These are phyloP conservation scores for Brassica juncea DNA, from an alignment of 345 rosid genomes.

Conservation along the genomic window DNA sequence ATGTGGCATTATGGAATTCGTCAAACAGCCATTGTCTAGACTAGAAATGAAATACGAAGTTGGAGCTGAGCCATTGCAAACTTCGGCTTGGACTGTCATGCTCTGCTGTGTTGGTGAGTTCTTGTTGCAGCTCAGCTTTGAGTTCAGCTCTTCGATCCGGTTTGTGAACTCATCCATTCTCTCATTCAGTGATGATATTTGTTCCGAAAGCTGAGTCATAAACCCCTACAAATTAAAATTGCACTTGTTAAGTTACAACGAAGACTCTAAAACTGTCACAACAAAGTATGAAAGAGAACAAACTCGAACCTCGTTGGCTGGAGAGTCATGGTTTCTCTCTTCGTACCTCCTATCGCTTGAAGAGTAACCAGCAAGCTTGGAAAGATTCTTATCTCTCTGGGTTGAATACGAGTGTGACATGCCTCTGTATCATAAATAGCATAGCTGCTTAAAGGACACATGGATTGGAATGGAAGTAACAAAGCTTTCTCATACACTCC, in stretches of 20 bases:
- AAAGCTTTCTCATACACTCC: too few species aligned
- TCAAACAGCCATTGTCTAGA: conserved; percentile 74
- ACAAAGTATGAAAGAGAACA: not conserved
- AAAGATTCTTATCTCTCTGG: conserved; percentile 65
- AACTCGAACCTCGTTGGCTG: conserved; percentile 57
- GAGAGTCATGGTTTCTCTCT: conserved; percentile 54
- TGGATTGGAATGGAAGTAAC: not conserved
- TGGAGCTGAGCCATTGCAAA: conserved; percentile 78
- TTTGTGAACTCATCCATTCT: conserved; percentile 91
- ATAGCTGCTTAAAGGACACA: too few species aligned
- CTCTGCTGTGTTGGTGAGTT: conserved; percentile 68
- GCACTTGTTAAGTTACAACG: conserved; percentile 2
- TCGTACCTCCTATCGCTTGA: conserved; percentile 48
- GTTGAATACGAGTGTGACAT: conserved; percentile 91
- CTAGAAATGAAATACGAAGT: conserved; percentile 79
- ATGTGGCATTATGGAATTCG: conserved; percentile 68
- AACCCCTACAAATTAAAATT: conserved; percentile 50
- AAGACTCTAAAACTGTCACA: too few species aligned
- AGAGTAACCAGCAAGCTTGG: conserved; percentile 51
- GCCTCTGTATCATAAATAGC: conserved; percentile 47
- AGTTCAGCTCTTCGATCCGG: conserved; percentile 73
- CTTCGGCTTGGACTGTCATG: conserved; percentile 62
- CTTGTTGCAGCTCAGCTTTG: conserved; percentile 57
- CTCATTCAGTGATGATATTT: conserved; percentile 79
- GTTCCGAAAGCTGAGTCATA: conserved; percentile 83